Base-by-base conservation (phyloP, 345 rosid species). In the Eutrema yunnanense region DNA sequence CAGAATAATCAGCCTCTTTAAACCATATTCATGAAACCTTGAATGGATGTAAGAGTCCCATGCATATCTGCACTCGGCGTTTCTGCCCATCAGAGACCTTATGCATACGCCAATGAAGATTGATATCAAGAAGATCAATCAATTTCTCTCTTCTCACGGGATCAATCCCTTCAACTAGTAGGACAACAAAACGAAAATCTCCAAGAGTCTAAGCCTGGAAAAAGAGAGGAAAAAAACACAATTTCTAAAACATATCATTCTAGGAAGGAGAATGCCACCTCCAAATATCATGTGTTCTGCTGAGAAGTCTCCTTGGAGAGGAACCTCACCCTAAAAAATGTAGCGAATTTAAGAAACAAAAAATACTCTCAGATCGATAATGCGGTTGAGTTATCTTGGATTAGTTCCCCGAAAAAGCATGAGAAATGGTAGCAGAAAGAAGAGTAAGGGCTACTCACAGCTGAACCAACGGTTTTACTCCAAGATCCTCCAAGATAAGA, bases 1-100 rank as follows among this genome's bases (percentile, higher is more conserved):
- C 40, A 53, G 7, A 44, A 4, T 46, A n/a, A 29, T 4, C 12
- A 56, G 7, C 9, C 13, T 42, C 41, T 61, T 10, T 13, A 29
- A 51, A 56, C 59, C 14, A 46, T 34, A 43, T 22, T 42, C 6
- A 2, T 41, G 34, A 44, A 32, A 91, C 96, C 99, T 91, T 81
- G 67, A 91, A 95, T 11, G 97, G 99, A 76, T 86, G 87, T 74
- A 95, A 91, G 67, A 95, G 97, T 61, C 97, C 99, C 97, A 95
- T 87, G 73, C 99, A 95, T 13, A 95, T 95, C 72, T 95, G 99
- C 64, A 95, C 99, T 29, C 99, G 86, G 9, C 99, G 96, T 11
- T 90, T 85, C 74, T 95, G 99, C 8, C 99, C 99, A 75, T 95
- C 99, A 47, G 99, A 95, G 37, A 89, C 99, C 80, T 95, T 95